Evolutionary conservation across 2,329 filamentous ascomycete genomes (phyloP), one percentile per base, ranked within the genome.

Genomic region (Zalaria obscura): DNA sequence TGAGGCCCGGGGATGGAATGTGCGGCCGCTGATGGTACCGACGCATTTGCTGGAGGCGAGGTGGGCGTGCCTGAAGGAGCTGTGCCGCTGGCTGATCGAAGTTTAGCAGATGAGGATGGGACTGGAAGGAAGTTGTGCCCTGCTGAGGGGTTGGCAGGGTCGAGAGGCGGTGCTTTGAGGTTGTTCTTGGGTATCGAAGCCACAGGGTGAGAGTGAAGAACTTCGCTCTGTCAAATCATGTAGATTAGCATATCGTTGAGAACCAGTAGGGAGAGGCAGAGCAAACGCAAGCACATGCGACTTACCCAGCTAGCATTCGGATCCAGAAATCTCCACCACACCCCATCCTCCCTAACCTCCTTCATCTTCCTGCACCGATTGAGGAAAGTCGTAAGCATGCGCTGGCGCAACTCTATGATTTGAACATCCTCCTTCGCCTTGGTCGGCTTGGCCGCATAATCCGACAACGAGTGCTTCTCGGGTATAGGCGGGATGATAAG

Each of bases 381-480:
- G 39, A 98, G 61, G 53, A 98, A 98, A 0, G 96, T 91, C 4
- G 83, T 83, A 41, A 98, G 63, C 91, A 98, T 98, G 53, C 91
- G 83, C 68, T 96, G 96, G 45, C 91, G 77, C 49, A 96, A 68
- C 57, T 98, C 91, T 48, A 98, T 98, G 36, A 96, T 98, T 46
- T 89, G 84, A 44, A 87, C 81, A 58, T 98, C 93, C 62, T 98
- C 89, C 61, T 95, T 98, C 11, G 93, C 93, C 55, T 89, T 95
- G 32, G 91, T 98, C 2, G 93, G 91, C 54, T 94, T 96, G 27
- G 93, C 88, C 10, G 91, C 91, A 58, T 98, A 98, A 61, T 98
- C 91, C 46, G 89, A 89, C 82, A 98, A 93, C 36, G 87, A 91
- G 62, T 98, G 91, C 63, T 98, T 98, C 65, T 98, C 93, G 25